Conservation (phyloP, 768 basidiomycete genomes). For the Arthromyces matolae region DNA sequence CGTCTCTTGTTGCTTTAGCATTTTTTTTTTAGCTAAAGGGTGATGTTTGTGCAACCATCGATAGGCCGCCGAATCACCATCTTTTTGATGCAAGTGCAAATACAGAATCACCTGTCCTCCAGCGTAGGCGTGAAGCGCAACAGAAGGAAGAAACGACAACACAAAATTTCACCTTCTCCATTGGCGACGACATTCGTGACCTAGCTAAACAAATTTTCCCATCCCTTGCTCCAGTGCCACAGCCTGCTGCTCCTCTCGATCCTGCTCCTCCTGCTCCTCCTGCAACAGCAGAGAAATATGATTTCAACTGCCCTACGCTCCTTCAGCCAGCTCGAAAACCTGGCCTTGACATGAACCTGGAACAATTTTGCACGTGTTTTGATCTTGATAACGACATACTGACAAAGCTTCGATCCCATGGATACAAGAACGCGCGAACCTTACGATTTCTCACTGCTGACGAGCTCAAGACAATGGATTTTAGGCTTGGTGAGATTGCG, state of each 20-base stretch:
- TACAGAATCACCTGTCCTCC: not conserved
- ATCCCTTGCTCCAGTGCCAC: not conserved
- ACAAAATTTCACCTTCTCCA: not conserved
- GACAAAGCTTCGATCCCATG: not conserved
- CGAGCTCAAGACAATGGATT: constrained; percentile 16
- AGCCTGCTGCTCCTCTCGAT: not conserved
- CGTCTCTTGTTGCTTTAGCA: not conserved
- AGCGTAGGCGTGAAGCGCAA: not conserved
- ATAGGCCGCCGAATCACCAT: not conserved
- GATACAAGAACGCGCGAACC: constrained; percentile 6
- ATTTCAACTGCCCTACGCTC: too few species aligned
- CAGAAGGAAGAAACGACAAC: not conserved
- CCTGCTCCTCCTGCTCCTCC: not conserved
- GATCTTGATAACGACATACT: not conserved
- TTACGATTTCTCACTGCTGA: constrained; percentile 8
- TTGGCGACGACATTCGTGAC: not conserved
- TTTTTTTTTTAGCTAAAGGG: not conserved
- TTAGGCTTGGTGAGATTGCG: constrained; percentile 12
- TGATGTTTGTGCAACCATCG: not conserved
- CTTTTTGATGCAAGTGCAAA: not conserved
- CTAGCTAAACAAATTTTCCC: not conserved
- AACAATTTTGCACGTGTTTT: constrained; percentile 2
- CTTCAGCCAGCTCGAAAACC: too few species aligned
- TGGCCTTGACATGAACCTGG: constrained; percentile 1
- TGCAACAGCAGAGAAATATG: too few species aligned